These are phyloP conservation scores for Lactarius hengduanensis DNA, from an alignment of 768 basidiomycete species.

Conservation along the genomic window DNA sequence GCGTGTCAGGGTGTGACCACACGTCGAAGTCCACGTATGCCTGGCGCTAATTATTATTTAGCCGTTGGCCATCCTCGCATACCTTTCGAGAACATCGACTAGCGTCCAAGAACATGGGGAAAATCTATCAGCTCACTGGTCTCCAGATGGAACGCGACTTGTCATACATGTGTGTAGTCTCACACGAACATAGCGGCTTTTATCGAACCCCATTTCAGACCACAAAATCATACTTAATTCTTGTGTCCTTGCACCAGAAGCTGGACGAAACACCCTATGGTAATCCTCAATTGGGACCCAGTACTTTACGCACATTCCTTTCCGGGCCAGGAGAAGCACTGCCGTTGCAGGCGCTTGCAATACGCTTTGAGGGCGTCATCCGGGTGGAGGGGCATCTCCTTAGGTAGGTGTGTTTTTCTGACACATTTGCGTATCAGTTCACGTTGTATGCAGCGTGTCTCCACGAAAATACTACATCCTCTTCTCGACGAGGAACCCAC, in stretches of 20 bases:
- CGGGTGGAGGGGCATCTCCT: slow-evolving; percentile 71
- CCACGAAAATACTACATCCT: slow-evolving; percentile 66
- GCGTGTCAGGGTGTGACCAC: slow-evolving; percentile 66
- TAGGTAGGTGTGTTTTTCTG: slow-evolving; percentile 46
- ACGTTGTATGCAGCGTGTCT: slow-evolving; percentile 54
- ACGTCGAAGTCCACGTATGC: slow-evolving; percentile 21
- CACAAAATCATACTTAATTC: slow-evolving; percentile 72
- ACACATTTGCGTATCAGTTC: slow-evolving; percentile 12
- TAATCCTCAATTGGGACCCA: slow-evolving; percentile 48
- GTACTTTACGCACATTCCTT: slow-evolving; percentile 64
- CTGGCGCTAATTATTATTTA: slow-evolving; percentile 33
- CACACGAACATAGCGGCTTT: neutral
- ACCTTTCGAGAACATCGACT: slow-evolving; percentile 70
- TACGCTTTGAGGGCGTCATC: slow-evolving; percentile 81
- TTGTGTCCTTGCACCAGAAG: slow-evolving; percentile 62
- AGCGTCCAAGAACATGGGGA: slow-evolving; percentile 85
- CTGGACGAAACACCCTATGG: slow-evolving; percentile 56
- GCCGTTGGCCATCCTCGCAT: slow-evolving; percentile 72
- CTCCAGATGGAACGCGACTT: slow-evolving; percentile 75
- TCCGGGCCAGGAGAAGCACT: slow-evolving; percentile 80
- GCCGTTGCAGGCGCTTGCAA: slow-evolving; percentile 61
- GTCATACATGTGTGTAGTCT: slow-evolving; percentile 65
- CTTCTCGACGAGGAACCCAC: slow-evolving; percentile 72
- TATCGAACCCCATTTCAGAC: slow-evolving; percentile 50
- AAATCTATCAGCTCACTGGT: slow-evolving; percentile 74